Percentiles rank a stretch among this genome's conserved stretches.
phyloP scores from a whole-genome alignment of 768 basidiomycete genomes.

The Phylloporus sp. region DNA sequence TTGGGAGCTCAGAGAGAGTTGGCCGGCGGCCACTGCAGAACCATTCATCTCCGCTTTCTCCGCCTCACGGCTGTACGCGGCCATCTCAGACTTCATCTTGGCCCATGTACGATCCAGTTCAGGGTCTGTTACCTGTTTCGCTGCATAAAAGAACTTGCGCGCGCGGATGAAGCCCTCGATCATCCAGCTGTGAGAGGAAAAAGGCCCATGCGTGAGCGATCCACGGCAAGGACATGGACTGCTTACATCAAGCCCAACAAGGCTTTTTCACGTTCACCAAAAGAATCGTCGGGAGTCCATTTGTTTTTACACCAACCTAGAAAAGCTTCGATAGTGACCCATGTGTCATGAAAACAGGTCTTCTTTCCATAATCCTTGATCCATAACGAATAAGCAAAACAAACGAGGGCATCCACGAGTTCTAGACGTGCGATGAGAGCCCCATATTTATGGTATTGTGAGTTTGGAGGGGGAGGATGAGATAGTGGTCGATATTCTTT shows the following conservation, averaged over 20 bases:
- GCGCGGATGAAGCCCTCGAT: constrained; percentile 71
- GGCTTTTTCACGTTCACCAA: constrained; percentile 49
- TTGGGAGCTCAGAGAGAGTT: constrained; percentile 29
- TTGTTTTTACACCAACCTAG: constrained; percentile 71
- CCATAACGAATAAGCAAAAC: constrained; percentile 84
- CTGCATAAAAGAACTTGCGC: constrained; percentile 44
- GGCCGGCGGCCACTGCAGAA: constrained; percentile 20
- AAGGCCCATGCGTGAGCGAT: constrained; percentile 24
- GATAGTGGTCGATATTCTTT: constrained; percentile 61
- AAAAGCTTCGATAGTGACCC: constrained; percentile 67
- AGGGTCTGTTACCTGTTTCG: constrained; percentile 32
- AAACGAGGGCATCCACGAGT: constrained; percentile 75
- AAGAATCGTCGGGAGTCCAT: constrained; percentile 46
- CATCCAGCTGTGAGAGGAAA: constrained; percentile 55
- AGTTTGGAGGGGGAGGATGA: constrained; percentile 61
- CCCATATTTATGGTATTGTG: constrained; percentile 71
- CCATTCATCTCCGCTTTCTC: constrained; percentile 35
- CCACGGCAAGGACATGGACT: constrained; percentile 10
- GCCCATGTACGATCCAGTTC: constrained; percentile 33
- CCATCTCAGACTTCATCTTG: constrained; percentile 33
- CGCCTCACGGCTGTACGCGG: constrained; percentile 31
- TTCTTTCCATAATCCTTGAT: constrained; percentile 61
- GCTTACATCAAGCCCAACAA: constrained; percentile 81
- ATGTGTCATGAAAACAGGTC: constrained; percentile 55
- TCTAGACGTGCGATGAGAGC: constrained; percentile 75